A percentile compares a stretch with the other conserved stretches of the same genome.
Evolutionary conservation across 352 stramenopile genomes (phyloP).

Genomic region (Thalassiosira exigua): DNA sequence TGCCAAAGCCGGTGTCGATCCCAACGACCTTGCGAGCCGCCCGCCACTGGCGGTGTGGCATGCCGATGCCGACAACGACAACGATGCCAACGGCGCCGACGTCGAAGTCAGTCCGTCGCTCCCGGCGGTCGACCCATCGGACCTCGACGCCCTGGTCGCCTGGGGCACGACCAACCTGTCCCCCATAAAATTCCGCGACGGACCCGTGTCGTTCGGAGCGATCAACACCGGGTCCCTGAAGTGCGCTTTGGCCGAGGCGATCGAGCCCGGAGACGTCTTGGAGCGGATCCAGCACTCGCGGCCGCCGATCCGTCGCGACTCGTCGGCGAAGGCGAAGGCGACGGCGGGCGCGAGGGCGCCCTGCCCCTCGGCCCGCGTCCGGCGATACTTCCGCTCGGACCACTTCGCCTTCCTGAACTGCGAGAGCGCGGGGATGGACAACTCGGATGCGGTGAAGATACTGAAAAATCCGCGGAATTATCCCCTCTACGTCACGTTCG

Average conservation of each 20-base stretch:
- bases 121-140: not conserved
- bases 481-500: constrained; percentile 46
- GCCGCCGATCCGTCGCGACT: too few relatives aligned
- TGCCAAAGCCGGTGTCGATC: too few relatives aligned
- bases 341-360: not conserved
- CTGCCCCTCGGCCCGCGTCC: constrained; percentile 1
- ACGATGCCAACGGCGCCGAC: not conserved
- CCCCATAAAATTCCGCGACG: not conserved
- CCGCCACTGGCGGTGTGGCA: too few relatives aligned
- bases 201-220: not conserved
- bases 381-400: constrained; percentile 40
- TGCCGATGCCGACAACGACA: constrained; percentile 11
- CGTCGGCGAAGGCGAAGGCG: not conserved
- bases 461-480: constrained; percentile 18
- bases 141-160: constrained; percentile 18
- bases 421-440: constrained; percentile 11
- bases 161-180: constrained; percentile 26
- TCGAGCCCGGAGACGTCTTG: constrained; percentile 23
- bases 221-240: constrained; percentile 34
- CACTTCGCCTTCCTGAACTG: constrained; percentile 36
- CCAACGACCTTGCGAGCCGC: too few relatives aligned
- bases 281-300: constrained; percentile 43
- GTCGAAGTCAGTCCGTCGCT: not conserved
- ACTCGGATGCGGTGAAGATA: constrained; percentile 20
- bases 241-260: constrained; percentile 21